Evolutionary conservation across 148 eudicot species (phyloP), one percentile per base, ranked within the genome.

Genomic region (Fagopyrum tataricum): DNA sequence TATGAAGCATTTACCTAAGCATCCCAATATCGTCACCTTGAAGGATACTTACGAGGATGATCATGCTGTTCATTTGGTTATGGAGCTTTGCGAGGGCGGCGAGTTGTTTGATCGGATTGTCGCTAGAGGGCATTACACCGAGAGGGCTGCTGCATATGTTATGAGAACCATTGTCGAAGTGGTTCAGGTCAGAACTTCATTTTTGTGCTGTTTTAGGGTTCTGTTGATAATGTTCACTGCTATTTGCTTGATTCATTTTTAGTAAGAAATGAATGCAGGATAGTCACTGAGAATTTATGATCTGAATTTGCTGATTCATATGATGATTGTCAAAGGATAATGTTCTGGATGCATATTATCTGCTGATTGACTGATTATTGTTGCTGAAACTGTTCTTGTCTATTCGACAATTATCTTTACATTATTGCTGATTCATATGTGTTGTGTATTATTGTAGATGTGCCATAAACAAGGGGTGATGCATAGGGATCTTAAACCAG

Each of bases 81-180:
- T 88, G 92, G 92, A 88, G 77, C 74, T 86, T 73, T 88, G 92
- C 58, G 88, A 86, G 73, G 92, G 92, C 6, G 92, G 92, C 53
- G 92, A 88, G 68, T 74, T 88, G 85, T 88, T 88, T 73, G 92
- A 88, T 75, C 73, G 92, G 80, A 88, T 88, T 73, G 92, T 88
- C 46, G 85, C 89, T 4, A 81, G 85, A 71, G 88, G 90, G 37
- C 92, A 88, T 86, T 88, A 88, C 56, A 86, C 88, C 1, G 92
- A 88, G 58, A 82, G 92, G 76, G 92, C 90, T 11, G 92, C 92
- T 18, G 92, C 92, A 0, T 83, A 76, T 46, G 88, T 84, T 9
- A 81, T 81, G 67, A 77, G 75, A 6, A 88, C 92, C 2, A 86
- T 88, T 74, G 88, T 84, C 23, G 92, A 88, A 72, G 89, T 88